Base-by-base conservation (phyloP, 768 basidiomycete species). In the Kwoniella botswanensis region DNA sequence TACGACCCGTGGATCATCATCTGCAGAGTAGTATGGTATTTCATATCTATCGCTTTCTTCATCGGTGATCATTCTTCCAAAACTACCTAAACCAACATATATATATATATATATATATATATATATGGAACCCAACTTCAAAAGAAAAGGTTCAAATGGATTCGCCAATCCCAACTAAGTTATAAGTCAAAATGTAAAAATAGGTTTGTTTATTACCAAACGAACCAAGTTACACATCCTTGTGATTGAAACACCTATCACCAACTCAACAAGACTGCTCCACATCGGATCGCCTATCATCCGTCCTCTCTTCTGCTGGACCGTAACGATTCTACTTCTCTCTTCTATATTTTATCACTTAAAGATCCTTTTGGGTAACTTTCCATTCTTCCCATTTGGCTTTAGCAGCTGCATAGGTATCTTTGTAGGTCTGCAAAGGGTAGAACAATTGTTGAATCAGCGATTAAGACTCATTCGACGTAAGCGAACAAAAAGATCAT, bases 361-460 rank as follows among this genome's bases (percentile, higher is more conserved):
- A 70, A 18, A 65, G 68, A 42, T 69, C 68, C 35, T 63, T 35
- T 35, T 70, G 68, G 29, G 68, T 70, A 13, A 55, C 10, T 66
- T 62, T 65, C 71, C 71, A 75, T 18, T 61, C 68, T 57, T 72
- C 61, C 64, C 71, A 75, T 54, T 72, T 73, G 5, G 71, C 71
- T 59, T 75, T 75, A 41, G 68, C 62, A 29, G 72, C 68, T 4
- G 68, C 65, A n/a, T 72, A 69, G 29, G 53, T 46, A 56, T 68
- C 71, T 56, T 72, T 67, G 74, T 72, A 75, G 53, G 55, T 70
- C 68, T 70, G 53, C 35, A 24, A 42, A 17, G 42, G 56, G 13
- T 11, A 41, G 24, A 43, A 24, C 22, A 54, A 35, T 18, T 18
- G 13, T 11, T 57, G 3, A 44, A 22, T 57, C n/a, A 57, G 54